Evolutionary conservation across 108 stramenopile species (phyloP), one percentile per base, ranked within the genome.

Genomic region (Skeletonema tropicum): DNA sequence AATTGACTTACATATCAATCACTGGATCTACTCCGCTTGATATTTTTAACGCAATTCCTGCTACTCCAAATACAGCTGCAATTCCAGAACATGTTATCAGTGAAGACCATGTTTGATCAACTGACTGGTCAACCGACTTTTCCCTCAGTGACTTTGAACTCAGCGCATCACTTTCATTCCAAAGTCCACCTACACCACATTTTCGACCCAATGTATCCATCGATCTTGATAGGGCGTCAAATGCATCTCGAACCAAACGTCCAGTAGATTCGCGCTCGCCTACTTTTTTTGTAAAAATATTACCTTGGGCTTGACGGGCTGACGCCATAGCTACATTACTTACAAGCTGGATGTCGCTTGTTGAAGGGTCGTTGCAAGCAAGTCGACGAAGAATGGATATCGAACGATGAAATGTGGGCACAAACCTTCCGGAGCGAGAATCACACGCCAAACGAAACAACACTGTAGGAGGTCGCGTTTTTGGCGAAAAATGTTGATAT

Each of bases 391-490:
- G 87, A 14, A 93, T 74, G 1, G 82, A 66, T 3, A 86, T 79
- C 9, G 79, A 68, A 8, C 92, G 80, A 6, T 89, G 73, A 76
- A 96, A 96, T 21, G 85, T 87, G 0, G 85, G 76, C 6, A 88
- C 75, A 70, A 92, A 96, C 5, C 78, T 74, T 29, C 95, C 95
- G 2, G 91, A 90, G 4, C 90, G 86, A 45, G 91, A 86, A 75
- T 96, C 95, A 41, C 92, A 93, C 8, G 79, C 78, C 57, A 96
- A 62, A 38, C 95, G 91, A 73, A 96, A 96, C 39, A 96, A 57
- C 57, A 90, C 74, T 9, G 87, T 81, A 33, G 80, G 77, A 21
- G 80, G 41, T 45, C 70, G 32, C 13, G 68, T 17, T 26, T 32
- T 29, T 38, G 26, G 14, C 30, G 52, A 32, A 49, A 52, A 45